Percentiles rank a stretch among this genome's conserved stretches.
Evolutionary conservation across 192 early-diverging fungal genomes (phyloP).

Genomic region (Entrophospora sp.): DNA sequence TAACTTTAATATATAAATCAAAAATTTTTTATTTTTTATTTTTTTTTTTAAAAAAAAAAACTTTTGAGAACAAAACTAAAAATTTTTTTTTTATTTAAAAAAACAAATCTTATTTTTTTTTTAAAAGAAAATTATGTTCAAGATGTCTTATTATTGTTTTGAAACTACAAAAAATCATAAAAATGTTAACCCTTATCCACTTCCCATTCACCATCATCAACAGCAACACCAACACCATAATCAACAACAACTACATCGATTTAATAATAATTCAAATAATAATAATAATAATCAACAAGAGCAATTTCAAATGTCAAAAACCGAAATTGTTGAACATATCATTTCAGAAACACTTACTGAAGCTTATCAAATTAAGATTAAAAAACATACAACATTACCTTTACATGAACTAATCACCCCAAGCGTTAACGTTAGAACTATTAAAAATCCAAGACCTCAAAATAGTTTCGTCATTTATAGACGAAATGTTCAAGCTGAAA

Average conservation of each 20-base stretch:
- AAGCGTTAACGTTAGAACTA: constrained; percentile 7
- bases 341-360: constrained; percentile 1
- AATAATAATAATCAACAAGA: no score
- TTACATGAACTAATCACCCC: constrained; percentile 12
- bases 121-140: no score
- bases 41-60: no score
- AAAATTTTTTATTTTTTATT: no score
- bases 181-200: not conserved
- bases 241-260: no score
- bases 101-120: no score
- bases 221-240: no score
- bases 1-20: no score
- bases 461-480: constrained; percentile 12
- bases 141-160: constrained; percentile 15
- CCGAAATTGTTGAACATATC: constrained; percentile 5
- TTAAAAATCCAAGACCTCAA: constrained; percentile 16
- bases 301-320: not conserved
- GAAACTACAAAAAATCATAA: constrained; percentile 1
- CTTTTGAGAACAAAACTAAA: no score
- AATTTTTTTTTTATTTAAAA: no score
- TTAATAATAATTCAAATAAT: no score
- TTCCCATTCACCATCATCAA: no score
- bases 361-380: not conserved
- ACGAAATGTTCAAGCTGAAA: constrained; percentile 14
- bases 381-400: constrained; percentile 10